Base-by-base conservation (phyloP, 441 rosid genomes). In the Oxalis stricta region DNA sequence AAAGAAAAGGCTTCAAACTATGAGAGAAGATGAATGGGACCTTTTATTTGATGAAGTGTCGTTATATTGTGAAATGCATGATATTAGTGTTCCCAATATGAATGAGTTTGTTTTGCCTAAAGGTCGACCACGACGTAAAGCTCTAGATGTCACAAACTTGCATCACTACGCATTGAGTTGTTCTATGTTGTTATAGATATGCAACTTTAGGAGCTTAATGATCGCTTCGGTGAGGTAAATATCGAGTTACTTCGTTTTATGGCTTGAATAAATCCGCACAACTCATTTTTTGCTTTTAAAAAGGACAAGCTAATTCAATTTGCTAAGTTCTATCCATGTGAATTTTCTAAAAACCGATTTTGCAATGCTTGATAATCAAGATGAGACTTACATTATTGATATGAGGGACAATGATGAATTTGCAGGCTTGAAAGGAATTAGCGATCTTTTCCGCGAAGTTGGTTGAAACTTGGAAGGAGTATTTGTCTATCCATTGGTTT, bases 171-270 rank as follows among this genome's bases (percentile, higher is more conserved):
- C 29, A 10, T 49, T 49, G 8, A 24, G 28, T 26, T 48, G 37
- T 24, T 2, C 2, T 21, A 21, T 16, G 12, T 12, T 48, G 5
- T 50, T 2, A 18, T 50, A 2, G 46, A 50, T 40, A 6, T 16
- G 23, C 28, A 37, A 10, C 41, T 35, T 18, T 28, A 53, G 44
- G 44, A 53, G 38, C 24, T 43, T 5, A 43, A 53, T 10, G 20
- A 18, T 21, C 24, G 17, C 2, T 33, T 35, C 14, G 10, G 6
- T 15, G 33, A 43, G 37, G 20, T 26, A 4, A 53, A 41, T 4
- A 24, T 18, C 2, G 18, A 44, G n/a, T 53, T 53, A 18, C 26
- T 53, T 17, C 15, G 8, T 47, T 53, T 42, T 44, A 29, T 42
- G n/a, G 36, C 44, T 14, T 43, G 37, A 4, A 18, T 53, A 12